Base-by-base conservation (phyloP, 768 basidiomycete genomes). In the Calocera viscosa region DNA sequence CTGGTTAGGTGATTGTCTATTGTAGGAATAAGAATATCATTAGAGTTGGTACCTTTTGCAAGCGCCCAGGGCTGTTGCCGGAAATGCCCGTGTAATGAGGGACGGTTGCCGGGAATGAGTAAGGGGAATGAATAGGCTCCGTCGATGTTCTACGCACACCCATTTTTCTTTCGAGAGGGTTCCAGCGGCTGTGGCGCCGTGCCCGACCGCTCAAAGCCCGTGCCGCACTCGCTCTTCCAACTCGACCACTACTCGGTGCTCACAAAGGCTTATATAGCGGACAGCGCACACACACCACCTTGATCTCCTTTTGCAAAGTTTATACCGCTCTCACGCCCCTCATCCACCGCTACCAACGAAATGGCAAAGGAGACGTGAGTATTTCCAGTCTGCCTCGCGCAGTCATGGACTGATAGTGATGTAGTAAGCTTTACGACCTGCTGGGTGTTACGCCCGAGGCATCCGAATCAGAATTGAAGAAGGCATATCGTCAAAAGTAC, bases 401-500 rank as follows among this genome's bases (percentile, higher is more conserved):
- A 35, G 33, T 19, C 14, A 17, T 65, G 63, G 34, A 39, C 32
- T 38, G 33, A 67, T 24, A 39, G 14, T n/a, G 24, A 19, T 65
- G 28, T 76, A 92, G 91, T 72, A 89, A 92, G 84, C 91, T 83
- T 76, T 92, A 97, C 79, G 93, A 96, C 78, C 84, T 96, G 68
- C 85, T 98, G 63, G 94, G 94, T 70, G 92, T 91, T 33, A 70
- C 83, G 12, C 85, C 90, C 64, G 82, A 82, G 72, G 91, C 89
- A 35, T 87, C 86, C 43, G 94, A 95, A 68, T 73, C 81, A 60
- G 93, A 94, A 65, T 84, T 95, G 73, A 95, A 94, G 82, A 94
- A 94, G 76, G 93, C 93, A 33, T 95, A 94, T 80, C 88, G 91
- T 72, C 94, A 93, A 80, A 93, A 92, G 91, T 92, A 69, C 32